A percentile compares a stretch with the other conserved stretches of the same genome.
Conservation (phyloP, 441 rosid species). For the Syzygium malaccense region DNA sequence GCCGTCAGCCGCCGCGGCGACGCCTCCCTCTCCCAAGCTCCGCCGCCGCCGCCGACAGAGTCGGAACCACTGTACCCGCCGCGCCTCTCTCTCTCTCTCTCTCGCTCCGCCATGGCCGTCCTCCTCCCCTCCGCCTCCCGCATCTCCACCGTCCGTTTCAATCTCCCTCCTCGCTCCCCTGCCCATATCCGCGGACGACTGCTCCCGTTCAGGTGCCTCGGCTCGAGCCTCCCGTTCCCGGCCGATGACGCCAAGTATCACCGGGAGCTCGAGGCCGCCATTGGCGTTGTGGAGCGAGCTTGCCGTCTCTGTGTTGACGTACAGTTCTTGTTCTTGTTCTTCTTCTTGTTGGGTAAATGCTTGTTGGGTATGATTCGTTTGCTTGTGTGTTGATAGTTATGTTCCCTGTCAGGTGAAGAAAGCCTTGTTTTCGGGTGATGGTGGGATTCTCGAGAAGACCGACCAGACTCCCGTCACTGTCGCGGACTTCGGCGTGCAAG, state of each 20-base stretch:
- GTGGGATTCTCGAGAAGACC: slow-evolving; percentile 62
- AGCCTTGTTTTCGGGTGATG: slow-evolving; percentile 35
- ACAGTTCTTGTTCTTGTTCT: background rate
- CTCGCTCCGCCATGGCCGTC: slow-evolving; percentile 28
- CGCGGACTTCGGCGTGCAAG: slow-evolving; percentile 94
- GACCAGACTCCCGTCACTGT: slow-evolving; percentile 80
- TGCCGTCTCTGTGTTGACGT: slow-evolving; percentile 82
- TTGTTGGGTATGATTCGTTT: background rate
- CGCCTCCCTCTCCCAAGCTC: background rate
- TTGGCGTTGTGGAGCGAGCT: slow-evolving; percentile 69
- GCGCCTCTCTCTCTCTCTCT: background rate
- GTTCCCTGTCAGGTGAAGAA: slow-evolving; percentile 41
- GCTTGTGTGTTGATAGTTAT: background rate
- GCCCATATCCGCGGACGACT: slow-evolving; percentile 19
- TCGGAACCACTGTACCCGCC: background rate
- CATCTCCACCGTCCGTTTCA: slow-evolving; percentile 33
- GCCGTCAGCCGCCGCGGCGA: background rate
- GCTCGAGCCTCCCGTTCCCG: slow-evolving; percentile 53
- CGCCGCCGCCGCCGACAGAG: background rate
- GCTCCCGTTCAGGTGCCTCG: slow-evolving; percentile 45
- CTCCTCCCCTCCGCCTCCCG: slow-evolving; percentile 31
- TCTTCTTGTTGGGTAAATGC: background rate
- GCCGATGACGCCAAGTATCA: slow-evolving; percentile 52
- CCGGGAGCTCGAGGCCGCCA: slow-evolving; percentile 68
- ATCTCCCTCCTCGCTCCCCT: slow-evolving; percentile 6